Evolutionary conservation across 192 early-diverging fungal species (phyloP), one percentile per base, ranked within the genome.

Genomic region (Dimargaris cristalligena): DNA sequence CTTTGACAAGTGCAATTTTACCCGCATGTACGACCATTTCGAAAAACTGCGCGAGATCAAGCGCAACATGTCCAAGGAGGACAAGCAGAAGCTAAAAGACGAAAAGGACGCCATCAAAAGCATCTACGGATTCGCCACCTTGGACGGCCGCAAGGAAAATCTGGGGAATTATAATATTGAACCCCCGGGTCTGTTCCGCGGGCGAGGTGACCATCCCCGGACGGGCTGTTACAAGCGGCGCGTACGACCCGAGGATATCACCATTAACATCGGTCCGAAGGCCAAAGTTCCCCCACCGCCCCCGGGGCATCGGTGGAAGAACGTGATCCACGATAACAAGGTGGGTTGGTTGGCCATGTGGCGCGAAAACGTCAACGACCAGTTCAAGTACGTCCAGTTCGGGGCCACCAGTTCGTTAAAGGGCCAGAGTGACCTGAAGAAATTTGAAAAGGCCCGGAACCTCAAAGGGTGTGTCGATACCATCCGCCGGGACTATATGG

Each of bases 111-210:
- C 61, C 45, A 34, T 88, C 9, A 92, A 98, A 45, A 85, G 85
- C 26, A 74, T 68, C n/a, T 98, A 81, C 65, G 78, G 82, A 14
- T 76, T 64, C 64, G 88, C 87, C 59, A 33, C 73, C 23, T 64
- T 98, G 13, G 88, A 98, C 65, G 90, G 90, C 1, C 78, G 90
- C 26, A 92, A 89, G 64, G 93, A 98, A 70, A 95, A 97, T 66
- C 86, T 98, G 35, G 95, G 95, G 23, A 97, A 96, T 75, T 98
- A 86, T 70, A 69, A 91, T 25, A 94, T 96, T 68, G 95, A 98
- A 74, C 95, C 95, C 41, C 95, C 95, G 28, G 83, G 81, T 44
- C 71, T 98, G 57, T 98, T 98, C 76, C 84, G 91, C 65, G 95
- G 95, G n/a, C 86, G 95, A 52, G 94, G 94, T 32, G 82, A 86